These are phyloP conservation scores for Extremus antarcticus DNA, from an alignment of 495 filamentous ascomycete species.

Conservation along the genomic window DNA sequence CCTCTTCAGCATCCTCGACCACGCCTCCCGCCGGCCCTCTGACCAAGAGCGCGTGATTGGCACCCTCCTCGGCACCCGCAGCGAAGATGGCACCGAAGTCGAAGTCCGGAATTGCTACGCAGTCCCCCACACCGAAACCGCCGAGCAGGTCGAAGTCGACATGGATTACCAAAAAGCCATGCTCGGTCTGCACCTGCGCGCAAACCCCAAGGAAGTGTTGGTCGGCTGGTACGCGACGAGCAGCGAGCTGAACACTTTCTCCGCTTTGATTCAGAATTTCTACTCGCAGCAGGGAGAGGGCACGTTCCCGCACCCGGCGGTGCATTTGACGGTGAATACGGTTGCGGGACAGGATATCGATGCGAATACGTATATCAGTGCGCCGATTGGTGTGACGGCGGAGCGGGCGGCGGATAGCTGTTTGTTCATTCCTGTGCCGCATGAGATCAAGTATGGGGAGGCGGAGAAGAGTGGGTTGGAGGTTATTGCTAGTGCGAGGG, in stretches of 20 bases:
- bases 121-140: conserved; percentile 93
- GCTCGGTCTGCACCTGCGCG: conserved; percentile 85
- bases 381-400: conserved; percentile 85
- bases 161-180: conserved; percentile 99
- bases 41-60: conserved; percentile 93
- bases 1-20: conserved; percentile 93
- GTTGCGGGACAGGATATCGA: conserved; percentile 73
- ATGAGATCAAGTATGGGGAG: conserved; percentile 75
- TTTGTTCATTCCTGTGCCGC: conserved; percentile 89
- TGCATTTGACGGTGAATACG: conserved; percentile 89
- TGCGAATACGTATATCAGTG: conserved; percentile 82
- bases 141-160: conserved; percentile 97
- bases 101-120: conserved; percentile 93
- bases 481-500: conserved; percentile 69
- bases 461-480: conserved; percentile 88
- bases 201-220: conserved; percentile 83
- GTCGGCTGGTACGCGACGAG: conserved; percentile 98
- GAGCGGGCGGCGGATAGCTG: conserved; percentile 91
- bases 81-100: conserved; percentile 91
- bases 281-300: conserved; percentile 94
- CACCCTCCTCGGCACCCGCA: conserved; percentile 80
- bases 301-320: conserved; percentile 89
- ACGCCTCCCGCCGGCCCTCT: conserved; percentile 78
- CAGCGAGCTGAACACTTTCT: conserved; percentile 92
- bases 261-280: conserved; percentile 97